phyloP scores from a whole-genome alignment of 176 grass and related monocot genomes.

The Tillandsia leiboldiana region DNA sequence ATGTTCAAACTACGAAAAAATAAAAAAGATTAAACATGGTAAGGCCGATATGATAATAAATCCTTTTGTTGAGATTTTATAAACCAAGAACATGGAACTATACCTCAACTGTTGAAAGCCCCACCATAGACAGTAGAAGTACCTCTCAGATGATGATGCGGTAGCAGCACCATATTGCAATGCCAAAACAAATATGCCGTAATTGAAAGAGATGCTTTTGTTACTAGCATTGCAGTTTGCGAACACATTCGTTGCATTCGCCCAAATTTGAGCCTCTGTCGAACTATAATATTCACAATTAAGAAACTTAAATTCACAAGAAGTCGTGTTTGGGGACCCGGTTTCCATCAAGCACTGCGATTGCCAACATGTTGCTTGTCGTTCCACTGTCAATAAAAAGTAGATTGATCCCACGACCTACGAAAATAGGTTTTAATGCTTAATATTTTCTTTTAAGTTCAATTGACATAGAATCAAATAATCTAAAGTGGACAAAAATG shows the following conservation, averaged over 20 bases:
- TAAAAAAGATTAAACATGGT: neutral
- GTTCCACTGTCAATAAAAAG: conserved; percentile 31
- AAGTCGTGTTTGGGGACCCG: neutral
- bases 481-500: neutral
- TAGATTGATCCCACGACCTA: conserved; percentile 37
- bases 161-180: conserved; percentile 20
- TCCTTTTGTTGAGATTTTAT: neutral
- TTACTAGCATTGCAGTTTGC: conserved; percentile 16
- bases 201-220: conserved; percentile 12
- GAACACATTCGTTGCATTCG: conserved; percentile 28
- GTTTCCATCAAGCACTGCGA: conserved; percentile 26
- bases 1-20: neutral
- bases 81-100: conserved; percentile 1
- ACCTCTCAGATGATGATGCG: conserved; percentile 27
- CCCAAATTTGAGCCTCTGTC: conserved; percentile 26
- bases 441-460: neutral
- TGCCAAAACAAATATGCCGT: conserved; percentile 33
- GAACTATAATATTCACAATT: conserved; percentile 15
- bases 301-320: conserved; percentile 32
- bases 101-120: conserved; percentile 41
- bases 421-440: neutral
- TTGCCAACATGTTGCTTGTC: conserved; percentile 43
- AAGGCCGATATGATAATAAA: too few relatives aligned
- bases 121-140: conserved; percentile 45
- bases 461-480: neutral